A percentile compares a stretch with the other conserved stretches of the same genome.
Evolutionary conservation across 371 early-diverging fungal species (phyloP).

Genomic region (Circinella umbellata): DNA sequence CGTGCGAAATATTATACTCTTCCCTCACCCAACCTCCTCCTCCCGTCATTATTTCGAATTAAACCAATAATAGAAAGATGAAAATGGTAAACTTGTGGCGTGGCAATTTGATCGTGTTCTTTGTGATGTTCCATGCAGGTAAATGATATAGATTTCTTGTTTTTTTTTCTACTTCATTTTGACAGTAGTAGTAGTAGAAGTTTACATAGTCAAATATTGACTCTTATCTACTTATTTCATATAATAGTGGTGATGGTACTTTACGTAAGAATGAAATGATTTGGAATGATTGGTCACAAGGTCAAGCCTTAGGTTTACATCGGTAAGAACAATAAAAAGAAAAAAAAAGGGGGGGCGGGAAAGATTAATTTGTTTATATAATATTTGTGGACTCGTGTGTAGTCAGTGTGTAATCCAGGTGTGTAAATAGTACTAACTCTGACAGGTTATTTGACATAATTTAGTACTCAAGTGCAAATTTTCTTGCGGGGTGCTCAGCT

Average conservation of each 20-base stretch:
- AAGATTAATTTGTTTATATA: not conserved
- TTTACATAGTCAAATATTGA: too few relatives aligned
- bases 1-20: not conserved
- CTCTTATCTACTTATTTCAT: not conserved
- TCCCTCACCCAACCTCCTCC: not conserved
- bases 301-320: slow-evolving; percentile 82
- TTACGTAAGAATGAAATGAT: slow-evolving; percentile 95
- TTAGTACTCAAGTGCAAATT: slow-evolving; percentile 84
- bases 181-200: too few relatives aligned
- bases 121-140: slow-evolving; percentile 97
- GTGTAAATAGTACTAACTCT: not conserved
- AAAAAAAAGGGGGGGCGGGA: too few relatives aligned
- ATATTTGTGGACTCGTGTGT: slow-evolving; percentile 2
- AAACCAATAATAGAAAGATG: slow-evolving; percentile 5
- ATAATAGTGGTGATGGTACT: slow-evolving; percentile 95
- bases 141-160: not conserved
- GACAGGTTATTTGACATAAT: not conserved
- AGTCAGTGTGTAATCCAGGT: not conserved
- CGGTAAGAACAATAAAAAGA: slow-evolving; percentile 42
- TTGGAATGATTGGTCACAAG: slow-evolving; percentile 87
- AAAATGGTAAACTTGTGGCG: slow-evolving; percentile 19
- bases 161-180: too few relatives aligned
- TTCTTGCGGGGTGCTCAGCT: slow-evolving; percentile 89
- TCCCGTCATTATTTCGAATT: not conserved
- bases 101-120: slow-evolving; percentile 95